Evolutionary conservation across 2,329 filamentous ascomycete genomes (phyloP), one percentile per base, ranked within the genome.

Genomic region (Cucurbitaria berberidis): DNA sequence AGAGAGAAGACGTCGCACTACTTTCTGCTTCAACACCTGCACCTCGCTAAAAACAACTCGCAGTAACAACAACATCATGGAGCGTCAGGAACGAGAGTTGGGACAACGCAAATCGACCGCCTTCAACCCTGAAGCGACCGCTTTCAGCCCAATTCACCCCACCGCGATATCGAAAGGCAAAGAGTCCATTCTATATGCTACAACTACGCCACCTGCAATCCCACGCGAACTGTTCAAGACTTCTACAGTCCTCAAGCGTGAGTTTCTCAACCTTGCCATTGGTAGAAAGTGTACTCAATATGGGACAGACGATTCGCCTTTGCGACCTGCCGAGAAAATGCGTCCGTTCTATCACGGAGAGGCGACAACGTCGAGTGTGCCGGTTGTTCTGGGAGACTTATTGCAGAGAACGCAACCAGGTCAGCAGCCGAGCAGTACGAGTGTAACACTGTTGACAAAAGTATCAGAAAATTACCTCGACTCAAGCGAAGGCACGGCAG

Each of bases 91-190:
- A 18, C 22, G 26, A 8, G 18, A 6, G 18, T 29, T 39, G 36
- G 36, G 19, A 39, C 36, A 49, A 8, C 46, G 41, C 13, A 49
- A 45, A 29, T 9, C 22, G 4, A 50, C 26, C 5, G 13, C 52
- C 6, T 63, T 63, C 44, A 63, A 63, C 15, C 60, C 60, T 3
- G 48, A 63, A 42, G 60, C 57, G 24, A 34, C 48, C 4, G 38
- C 57, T 3, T 62, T 62, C 26, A 56, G 45, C 27, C 57, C 57
- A 1, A 27, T 21, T 21, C 35, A 38, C 24, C 43, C 40, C 15
- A n/a, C 48, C 30, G 47, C 40, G 35, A 35, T 26, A 16, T 19
- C 34, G n/a, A 26, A 34, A 10, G 22, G 36, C 19, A 39, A 3
- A 15, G 36, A 22, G 19, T 22, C 19, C 5, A 24, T 8, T 4